Base-by-base conservation (phyloP, 2,329 filamentous ascomycete genomes). In the Tympanopsis confertula region DNA sequence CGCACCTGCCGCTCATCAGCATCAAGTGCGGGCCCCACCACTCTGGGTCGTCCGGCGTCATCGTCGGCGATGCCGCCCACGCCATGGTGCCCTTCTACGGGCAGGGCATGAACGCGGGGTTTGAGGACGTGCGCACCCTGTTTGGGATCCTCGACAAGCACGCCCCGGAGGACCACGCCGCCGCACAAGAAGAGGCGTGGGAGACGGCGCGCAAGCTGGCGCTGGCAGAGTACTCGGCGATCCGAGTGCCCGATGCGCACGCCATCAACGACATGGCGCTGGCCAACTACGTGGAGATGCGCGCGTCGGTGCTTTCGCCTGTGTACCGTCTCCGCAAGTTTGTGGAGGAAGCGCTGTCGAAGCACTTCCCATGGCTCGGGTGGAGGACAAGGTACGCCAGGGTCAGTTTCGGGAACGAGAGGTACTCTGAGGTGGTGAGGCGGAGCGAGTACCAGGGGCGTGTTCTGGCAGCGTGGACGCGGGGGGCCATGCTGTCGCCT, bases 71-170 rank as follows among this genome's bases (percentile, higher is more conserved):
- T 54, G 87, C 91, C 5, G 88, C 91, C 0, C 91, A 98, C 56
- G 91, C 93, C 40, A 95, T 98, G 80, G 87, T 98, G 0, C 91
- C 91, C 0, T 98, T 98, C 59, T 98, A 96, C 57, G 91, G 91
- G 0, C 91, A 98, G 57, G 91, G 91, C 26, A 93, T 98, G 79
- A 98, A 98, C 52, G 84, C 91, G 0, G 91, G 91, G 1, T 74
- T 98, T 30, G 91, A 98, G 62, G 89, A 95, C 50, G 87, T 98
- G 12, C 78, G 83, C 5, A 78, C 94, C 4, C 72, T 98, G 1
- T 98, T 94, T 58, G 75, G 79, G 1, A 69, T 82, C 32, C 67
- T 96, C 1, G 88, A 95, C 58, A 72, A 74, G 46, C 68, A 87
- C 28, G 52, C 57, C 5, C 45, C 54, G 10, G 52, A 58, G 24